Percentiles rank a stretch among this genome's conserved stretches.
Conservation (phyloP, 148 eudicot species). For the Chenopodium quinoa region DNA sequence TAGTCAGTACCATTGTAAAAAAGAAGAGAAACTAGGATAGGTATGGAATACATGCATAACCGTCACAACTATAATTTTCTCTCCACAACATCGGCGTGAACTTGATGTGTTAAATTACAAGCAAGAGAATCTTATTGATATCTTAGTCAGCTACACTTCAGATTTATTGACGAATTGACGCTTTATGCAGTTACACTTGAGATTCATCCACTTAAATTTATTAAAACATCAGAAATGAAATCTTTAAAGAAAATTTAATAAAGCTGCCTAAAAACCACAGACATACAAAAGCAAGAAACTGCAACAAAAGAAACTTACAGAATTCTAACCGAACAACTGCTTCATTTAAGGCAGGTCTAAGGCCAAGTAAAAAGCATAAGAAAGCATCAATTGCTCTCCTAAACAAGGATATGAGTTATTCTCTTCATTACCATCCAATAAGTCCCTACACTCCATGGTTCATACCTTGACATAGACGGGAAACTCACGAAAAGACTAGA, state of each 20-base stretch:
- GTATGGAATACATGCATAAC: too few species aligned
- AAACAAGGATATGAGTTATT: too few species aligned
- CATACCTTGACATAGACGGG: neutral
- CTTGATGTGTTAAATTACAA: neutral
- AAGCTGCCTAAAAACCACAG: neutral
- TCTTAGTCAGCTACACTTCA: neutral
- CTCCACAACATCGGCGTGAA: neutral
- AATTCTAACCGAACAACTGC: too few species aligned
- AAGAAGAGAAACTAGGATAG: too few species aligned
- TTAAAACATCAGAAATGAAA: neutral
- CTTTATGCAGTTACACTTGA: neutral
- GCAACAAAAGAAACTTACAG: neutral
- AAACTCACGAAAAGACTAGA: neutral
- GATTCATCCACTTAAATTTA: neutral
- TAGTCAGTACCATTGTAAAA: too few species aligned
- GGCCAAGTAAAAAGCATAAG: too few species aligned
- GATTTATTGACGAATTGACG: neutral
- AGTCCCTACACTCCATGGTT: neutral
- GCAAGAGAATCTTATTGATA: neutral
- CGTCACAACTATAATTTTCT: too few species aligned
- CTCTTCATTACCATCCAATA: neutral
- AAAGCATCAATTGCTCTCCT: too few species aligned
- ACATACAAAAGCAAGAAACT: neutral
- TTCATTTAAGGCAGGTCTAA: too few species aligned
- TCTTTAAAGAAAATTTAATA: too few species aligned